Conservation (phyloP, 345 rosid species). For the Theobroma cacao region DNA sequence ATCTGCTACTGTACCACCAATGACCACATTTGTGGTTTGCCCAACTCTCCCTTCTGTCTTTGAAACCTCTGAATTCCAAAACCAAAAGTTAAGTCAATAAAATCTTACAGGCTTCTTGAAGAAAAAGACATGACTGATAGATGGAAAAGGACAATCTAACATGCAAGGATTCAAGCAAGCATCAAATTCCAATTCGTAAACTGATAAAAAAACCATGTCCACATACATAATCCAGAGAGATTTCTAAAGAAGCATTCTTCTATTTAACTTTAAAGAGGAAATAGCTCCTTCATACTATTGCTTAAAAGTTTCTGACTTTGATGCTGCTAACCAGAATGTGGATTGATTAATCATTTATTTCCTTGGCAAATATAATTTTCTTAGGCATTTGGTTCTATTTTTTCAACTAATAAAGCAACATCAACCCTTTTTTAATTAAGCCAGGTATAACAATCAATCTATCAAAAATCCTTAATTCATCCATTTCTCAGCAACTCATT, state of each 20-base stretch:
- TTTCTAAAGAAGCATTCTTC: background rate
- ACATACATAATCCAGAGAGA: background rate
- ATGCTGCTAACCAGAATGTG: background rate
- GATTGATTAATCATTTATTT: background rate
- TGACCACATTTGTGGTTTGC: slow-evolving; percentile 88
- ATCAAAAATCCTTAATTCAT: background rate
- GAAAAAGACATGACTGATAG: background rate
- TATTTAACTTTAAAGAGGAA: background rate
- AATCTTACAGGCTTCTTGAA: background rate
- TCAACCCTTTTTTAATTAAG: background rate
- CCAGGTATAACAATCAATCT: background rate
- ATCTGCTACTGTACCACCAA: slow-evolving; percentile 91
- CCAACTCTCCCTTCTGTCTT: slow-evolving; percentile 93
- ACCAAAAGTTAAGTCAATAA: background rate
- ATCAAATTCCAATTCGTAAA: slow-evolving; percentile 3
- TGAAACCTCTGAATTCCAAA: slow-evolving; percentile 67
- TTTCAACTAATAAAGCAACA: background rate
- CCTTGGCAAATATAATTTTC: background rate
- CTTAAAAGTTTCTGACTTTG: background rate
- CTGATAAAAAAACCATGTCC: background rate
- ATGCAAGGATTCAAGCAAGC: background rate
- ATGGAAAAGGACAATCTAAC: background rate
- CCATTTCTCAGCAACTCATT: background rate
- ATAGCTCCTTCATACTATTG: background rate
- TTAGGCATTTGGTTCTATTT: background rate